Evolutionary conservation across 2,329 filamentous ascomycete genomes (phyloP), one percentile per base, ranked within the genome.

Genomic region (Talaromyces funiculosus): DNA sequence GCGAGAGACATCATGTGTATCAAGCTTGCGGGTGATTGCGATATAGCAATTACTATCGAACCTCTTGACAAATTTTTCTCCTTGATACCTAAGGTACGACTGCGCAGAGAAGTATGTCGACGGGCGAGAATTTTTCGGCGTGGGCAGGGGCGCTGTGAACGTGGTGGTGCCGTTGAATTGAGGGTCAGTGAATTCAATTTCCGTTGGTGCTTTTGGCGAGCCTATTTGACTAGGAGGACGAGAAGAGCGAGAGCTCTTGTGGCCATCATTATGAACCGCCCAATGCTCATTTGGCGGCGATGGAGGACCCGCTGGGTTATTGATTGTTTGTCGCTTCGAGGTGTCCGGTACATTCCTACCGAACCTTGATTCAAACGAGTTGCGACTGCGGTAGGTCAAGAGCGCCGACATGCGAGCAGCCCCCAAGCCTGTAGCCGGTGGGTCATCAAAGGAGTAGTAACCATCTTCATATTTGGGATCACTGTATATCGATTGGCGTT

Each of bases 11-110:
- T 99, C 94, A 75, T 99, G 94, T 0, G 94, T 97, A 73, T 99
- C 94, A 16, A 99, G 84, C 76, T 99, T 99, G 69, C 94, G 89
- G 4, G 94, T 97, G 75, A 99, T 97, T 66, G 94, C 92, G 67
- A 99, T 97, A 78, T 99, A 99, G 78, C 94, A 99, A 75, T 99
- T 99, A 69, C 92, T 90, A 75, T 99, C 94, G 74, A 97, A 99
- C 9, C 94, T 89, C 74, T 90, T 92, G 68, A 97, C 94, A 69
- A 99, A 99, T 75, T 99, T 99, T 68, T 88, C 85, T 60, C 92
- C 93, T 76, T 99, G 94, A 75, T 99, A 99, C 20, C 94, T 89
- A 45, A 99, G 84, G 75, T 99, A 99, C 0, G 92, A 97, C 74
- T 99, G 94, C 0, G 94, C 94, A 0, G 94, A 97, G 77, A 97